Conservation (phyloP, 805 yeast species). For the Wickerhamomyces chambardii region DNA sequence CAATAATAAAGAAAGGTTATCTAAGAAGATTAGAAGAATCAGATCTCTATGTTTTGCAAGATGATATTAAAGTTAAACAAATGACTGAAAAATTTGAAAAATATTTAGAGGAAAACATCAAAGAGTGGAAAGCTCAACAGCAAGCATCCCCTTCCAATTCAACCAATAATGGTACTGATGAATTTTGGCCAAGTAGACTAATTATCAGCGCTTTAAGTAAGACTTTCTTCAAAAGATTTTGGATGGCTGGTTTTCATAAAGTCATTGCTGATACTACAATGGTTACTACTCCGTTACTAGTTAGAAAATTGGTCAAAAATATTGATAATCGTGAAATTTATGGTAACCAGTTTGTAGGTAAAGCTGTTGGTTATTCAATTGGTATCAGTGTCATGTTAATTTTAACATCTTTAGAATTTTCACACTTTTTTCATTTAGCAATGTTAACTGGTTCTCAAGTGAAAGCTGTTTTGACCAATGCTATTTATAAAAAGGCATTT, state of each 20-base stretch:
- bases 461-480: constrained; percentile 63
- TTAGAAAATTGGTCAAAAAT: constrained; percentile 54
- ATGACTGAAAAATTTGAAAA: constrained; percentile 26
- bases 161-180: too few species aligned
- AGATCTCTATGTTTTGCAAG: constrained; percentile 40
- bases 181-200: constrained; percentile 15
- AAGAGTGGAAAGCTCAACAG: constrained; percentile 15
- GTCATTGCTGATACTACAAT: constrained; percentile 21
- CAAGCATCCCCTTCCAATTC: too few species aligned
- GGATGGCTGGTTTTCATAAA: constrained; percentile 23
- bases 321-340: constrained; percentile 43
- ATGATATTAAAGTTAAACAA: constrained; percentile 23
- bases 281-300: constrained; percentile 58
- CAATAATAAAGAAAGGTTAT: constrained; percentile 37
- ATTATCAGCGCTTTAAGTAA: constrained; percentile 24
- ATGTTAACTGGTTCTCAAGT: constrained; percentile 62
- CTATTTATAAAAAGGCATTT: constrained; percentile 62
- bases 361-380: constrained; percentile 70
- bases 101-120: constrained; percentile 18
- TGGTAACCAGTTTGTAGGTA: constrained; percentile 31
- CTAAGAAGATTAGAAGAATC: constrained; percentile 49
- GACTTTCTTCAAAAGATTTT: constrained; percentile 22
- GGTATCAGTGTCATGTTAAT: constrained; percentile 55
- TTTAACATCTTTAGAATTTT: constrained; percentile 36
- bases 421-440: constrained; percentile 56